These are phyloP conservation scores for Musa balbisiana DNA, from an alignment of 202 grass and related monocot genomes.

Conservation along the genomic window DNA sequence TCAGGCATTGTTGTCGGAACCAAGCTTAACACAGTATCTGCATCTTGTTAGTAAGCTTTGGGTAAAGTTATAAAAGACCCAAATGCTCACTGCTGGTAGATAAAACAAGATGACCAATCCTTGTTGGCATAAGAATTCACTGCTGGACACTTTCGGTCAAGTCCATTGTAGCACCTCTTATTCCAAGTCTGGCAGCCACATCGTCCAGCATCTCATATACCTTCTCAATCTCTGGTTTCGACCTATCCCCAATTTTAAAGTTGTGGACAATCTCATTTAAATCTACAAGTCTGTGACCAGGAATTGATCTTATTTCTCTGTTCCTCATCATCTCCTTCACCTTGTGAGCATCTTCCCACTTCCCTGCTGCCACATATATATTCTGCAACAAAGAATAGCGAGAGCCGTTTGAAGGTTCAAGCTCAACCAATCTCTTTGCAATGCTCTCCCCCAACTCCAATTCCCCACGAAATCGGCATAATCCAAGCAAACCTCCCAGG, in stretches of 20 bases:
- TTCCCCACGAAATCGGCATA: constrained; percentile 45
- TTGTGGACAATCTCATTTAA: constrained; percentile 42
- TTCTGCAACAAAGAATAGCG: constrained; percentile 48
- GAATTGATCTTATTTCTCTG: constrained; percentile 31
- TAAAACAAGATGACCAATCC: background rate
- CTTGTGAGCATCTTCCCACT: constrained; percentile 44
- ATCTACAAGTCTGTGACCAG: constrained; percentile 47
- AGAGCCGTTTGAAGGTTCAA: constrained; percentile 44
- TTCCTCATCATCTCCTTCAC: constrained; percentile 49
- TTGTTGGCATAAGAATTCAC: background rate
- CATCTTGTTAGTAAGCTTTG: background rate
- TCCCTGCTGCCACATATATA: constrained; percentile 56
- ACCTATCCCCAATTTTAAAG: constrained; percentile 38
- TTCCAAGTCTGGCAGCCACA: constrained; percentile 23
- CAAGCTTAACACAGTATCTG: background rate
- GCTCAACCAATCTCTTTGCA: constrained; percentile 52
- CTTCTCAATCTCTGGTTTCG: constrained; percentile 31
- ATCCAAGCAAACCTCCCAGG: constrained; percentile 48
- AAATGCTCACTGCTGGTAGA: background rate
- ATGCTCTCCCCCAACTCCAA: constrained; percentile 52
- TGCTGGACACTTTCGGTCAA: background rate
- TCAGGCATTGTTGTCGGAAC: background rate
- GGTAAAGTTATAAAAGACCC: background rate
- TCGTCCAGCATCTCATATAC: constrained; percentile 50
- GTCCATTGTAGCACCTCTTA: background rate